Base-by-base conservation (phyloP, 139 green algal genomes). In the Micractinium conductrix region DNA sequence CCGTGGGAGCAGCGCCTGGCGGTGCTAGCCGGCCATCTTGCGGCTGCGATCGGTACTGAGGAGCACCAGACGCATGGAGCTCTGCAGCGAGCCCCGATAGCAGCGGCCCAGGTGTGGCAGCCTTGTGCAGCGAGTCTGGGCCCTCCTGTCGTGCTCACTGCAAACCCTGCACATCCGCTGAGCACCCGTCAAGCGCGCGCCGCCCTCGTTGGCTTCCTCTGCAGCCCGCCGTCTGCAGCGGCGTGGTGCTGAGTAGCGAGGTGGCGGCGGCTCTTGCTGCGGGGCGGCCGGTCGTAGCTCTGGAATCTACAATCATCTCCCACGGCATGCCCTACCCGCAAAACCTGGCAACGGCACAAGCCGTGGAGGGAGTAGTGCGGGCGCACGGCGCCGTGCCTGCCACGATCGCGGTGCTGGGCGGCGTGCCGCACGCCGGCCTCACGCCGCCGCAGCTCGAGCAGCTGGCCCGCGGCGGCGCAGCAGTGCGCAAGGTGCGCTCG, bases 321-420 rank as follows among this genome's bases (percentile, higher is more conserved):
- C 97, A 99, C 81, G 97, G 97, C 48, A 99, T 99, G 97, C 96
- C 97, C 0, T 99, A 94, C 86, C 97, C 97, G 0, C 92, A 98
- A 26, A 99, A 99, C 87, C 81, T 98, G 14, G 42, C 92, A 22
- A 99, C 95, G 1, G 97, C 96, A 0, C 81, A 89, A 10, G 38
- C 50, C 53, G 78, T 99, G 35, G 97, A 99, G 85, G 90, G 33
- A 0, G 91, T 97, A 0, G 91, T 99, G 21, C 80, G 94, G 0
- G 35, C 84, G 8, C 30, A 92, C 45, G 89, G 89, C 21, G 96
- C 95, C 4, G 87, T 95, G 44, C 97, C 97, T 0, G 97, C 97
- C 12, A 99, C 97, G 16, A 97, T 99, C 12, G 97, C 97, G 0
- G 91, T 99, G 30, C 92, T 99, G 28, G 84, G 72, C 1, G 97